phyloP scores from a whole-genome alignment of 1,139 yeast genomes.

The Barnettozyma hawaiiensis region DNA sequence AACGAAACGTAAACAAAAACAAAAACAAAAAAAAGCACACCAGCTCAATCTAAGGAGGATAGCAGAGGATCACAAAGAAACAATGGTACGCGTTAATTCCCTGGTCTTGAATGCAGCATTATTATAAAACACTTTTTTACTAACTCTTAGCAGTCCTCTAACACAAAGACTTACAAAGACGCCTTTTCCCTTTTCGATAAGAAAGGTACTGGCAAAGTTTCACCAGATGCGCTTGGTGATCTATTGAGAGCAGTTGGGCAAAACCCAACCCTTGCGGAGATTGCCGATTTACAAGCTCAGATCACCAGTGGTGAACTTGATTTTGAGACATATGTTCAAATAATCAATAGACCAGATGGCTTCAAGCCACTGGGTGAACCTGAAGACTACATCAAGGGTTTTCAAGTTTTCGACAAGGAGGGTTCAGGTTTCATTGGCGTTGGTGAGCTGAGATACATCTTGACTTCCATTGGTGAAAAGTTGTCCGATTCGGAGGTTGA shows the following conservation, averaged over 20 bases:
- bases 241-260: slow-evolving; percentile 95
- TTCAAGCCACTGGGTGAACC: slow-evolving; percentile 89
- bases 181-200: slow-evolving; percentile 97
- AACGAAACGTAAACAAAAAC: slow-evolving; percentile 3
- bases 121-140: not conserved
- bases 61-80: not conserved
- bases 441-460: slow-evolving; percentile 90
- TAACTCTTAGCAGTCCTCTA: slow-evolving; percentile 14
- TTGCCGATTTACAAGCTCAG: slow-evolving; percentile 62
- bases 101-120: not conserved
- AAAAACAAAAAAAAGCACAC: no score
- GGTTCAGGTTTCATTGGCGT: slow-evolving; percentile 94
- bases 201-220: slow-evolving; percentile 90
- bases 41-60: no score
- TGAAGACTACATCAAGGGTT: slow-evolving; percentile 94
- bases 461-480: slow-evolving; percentile 92
- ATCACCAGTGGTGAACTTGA: slow-evolving; percentile 40
- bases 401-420: slow-evolving; percentile 96
- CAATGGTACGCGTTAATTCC: not conserved
- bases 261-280: slow-evolving; percentile 92
- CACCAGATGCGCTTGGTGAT: slow-evolving; percentile 87
- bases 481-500: slow-evolving; percentile 87
- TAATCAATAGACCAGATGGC: slow-evolving; percentile 84
- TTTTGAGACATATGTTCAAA: slow-evolving; percentile 70
- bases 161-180: slow-evolving; percentile 77